Base-by-base conservation (phyloP, 768 basidiomycete species). In the Leccinum disarticulatum region DNA sequence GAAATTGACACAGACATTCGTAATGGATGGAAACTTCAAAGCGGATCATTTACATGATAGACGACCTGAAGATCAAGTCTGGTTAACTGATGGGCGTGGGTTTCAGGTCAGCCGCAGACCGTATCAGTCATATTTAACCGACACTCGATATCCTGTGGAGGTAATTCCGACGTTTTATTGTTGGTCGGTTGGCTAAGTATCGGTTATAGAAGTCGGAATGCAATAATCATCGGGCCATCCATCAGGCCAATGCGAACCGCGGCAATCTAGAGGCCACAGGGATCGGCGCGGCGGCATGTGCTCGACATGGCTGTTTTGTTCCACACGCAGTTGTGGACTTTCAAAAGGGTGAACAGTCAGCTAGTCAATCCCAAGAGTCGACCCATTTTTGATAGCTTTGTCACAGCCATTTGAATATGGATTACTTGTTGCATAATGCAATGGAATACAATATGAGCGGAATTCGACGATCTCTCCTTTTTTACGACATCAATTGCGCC, bases 11-110 rank as follows among this genome's bases (percentile, higher is more conserved):
- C 6, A n/a, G 0, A 36, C 47, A 11, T 10, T 48, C 10, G 14
- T 48, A 1, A 48, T 48, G 47, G 47, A 48, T 25, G 47, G 47
- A 3, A 71, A 71, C 22, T 70, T 73, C 50, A 66, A 61, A 19
- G 65, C 65, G 0, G 64, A 68, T 11, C 69, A 70, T 19, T 11
- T 59, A n/a, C 19, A 43, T 0, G 28, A 53, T 3, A 10, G 31
- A 13, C 4, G 10, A 2, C 1, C 53, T 0, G 38, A 43, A 1
- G 31, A 61, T 51, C 52, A 58, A 7, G 47, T 58, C 3, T 58
- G 27, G 52, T 22, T 61, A 1, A 61, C 58, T 48, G 61, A 61
- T 22, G 49, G 61, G 0, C 6, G 4, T 1, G 47, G 52, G 0
- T 58, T 27, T 6, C 50, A 54, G 52, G 56, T 61, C 2, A 17